These are phyloP conservation scores for Curvularia hawaiiensis DNA, from an alignment of 2,329 filamentous ascomycete species.

Conservation along the genomic window DNA sequence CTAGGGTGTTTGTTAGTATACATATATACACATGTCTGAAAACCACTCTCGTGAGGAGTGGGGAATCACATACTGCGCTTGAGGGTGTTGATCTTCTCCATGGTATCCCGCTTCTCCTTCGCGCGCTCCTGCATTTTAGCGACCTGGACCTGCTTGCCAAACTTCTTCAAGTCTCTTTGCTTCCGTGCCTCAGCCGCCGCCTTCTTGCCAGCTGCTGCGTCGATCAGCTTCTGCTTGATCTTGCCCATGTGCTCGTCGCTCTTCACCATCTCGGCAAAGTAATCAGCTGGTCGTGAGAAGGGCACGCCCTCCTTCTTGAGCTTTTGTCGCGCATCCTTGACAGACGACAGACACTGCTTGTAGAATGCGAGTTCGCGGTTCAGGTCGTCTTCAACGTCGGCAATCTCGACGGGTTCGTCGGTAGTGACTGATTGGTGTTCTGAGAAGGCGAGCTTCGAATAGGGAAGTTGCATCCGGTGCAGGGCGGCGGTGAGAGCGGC, in stretches of 20 bases:
- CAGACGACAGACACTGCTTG: slow-evolving; percentile 82
- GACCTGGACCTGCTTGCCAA: slow-evolving; percentile 97
- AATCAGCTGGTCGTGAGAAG: slow-evolving; percentile 89
- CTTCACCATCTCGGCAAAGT: slow-evolving; percentile 99
- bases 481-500: slow-evolving; percentile 80
- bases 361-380: slow-evolving; percentile 93
- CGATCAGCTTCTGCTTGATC: slow-evolving; percentile 90
- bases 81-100: slow-evolving; percentile 93
- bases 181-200: slow-evolving; percentile 88
- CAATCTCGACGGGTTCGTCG: slow-evolving; percentile 70
- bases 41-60: neutral
- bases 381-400: slow-evolving; percentile 88
- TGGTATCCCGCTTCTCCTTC: slow-evolving; percentile 87
- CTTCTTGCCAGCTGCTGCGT: slow-evolving; percentile 91
- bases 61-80: slow-evolving; percentile 80
- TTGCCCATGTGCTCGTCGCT: slow-evolving; percentile 97
- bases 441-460: slow-evolving; percentile 75
- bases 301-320: slow-evolving; percentile 82
- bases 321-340: slow-evolving; percentile 71
- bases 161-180: slow-evolving; percentile 96
- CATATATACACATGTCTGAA: neutral
- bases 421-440: slow-evolving; percentile 80
- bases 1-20: slow-evolving; percentile 56
- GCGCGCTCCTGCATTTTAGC: slow-evolving; percentile 93
- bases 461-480: slow-evolving; percentile 76